Evolutionary conservation across 805 yeast genomes (phyloP).

Genomic region (Kluyveromyces aestuarii): DNA sequence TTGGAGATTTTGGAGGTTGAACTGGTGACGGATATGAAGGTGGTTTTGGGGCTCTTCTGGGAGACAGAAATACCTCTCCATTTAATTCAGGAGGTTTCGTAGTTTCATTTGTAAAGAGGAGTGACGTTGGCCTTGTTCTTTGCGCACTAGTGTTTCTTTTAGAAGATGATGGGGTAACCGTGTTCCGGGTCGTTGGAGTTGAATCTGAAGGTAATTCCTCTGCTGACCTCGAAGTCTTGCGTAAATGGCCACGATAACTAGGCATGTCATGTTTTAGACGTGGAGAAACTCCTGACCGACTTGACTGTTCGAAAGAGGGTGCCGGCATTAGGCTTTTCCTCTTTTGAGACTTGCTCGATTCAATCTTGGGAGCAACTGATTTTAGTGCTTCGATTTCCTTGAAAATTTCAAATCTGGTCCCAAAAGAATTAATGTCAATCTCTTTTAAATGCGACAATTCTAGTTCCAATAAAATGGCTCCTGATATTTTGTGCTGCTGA

Average conservation of each 20-base stretch:
- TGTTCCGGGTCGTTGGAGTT: not conserved
- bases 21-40: conserved; percentile 42
- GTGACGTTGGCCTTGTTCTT: conserved; percentile 9
- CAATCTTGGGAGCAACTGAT: conserved; percentile 11
- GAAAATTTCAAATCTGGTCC: conserved; percentile 86
- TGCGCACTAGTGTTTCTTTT: not conserved
- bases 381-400: conserved; percentile 73
- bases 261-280: conserved; percentile 5
- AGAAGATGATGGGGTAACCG: not conserved
- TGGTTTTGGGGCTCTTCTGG: conserved; percentile 68
- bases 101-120: conserved; percentile 5
- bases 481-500: conserved; percentile 81
- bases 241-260: conserved; percentile 11
- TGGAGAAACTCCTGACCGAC: conserved; percentile 2
- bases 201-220: conserved; percentile 12
- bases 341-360: not conserved
- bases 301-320: conserved; percentile 17
- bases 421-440: conserved; percentile 84
- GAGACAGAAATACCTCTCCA: conserved; percentile 42
- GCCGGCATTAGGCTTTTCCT: conserved; percentile 34
- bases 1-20: conserved; percentile 28
- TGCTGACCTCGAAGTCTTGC: conserved; percentile 14
- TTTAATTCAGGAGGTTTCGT: conserved; percentile 13
- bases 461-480: conserved; percentile 73
- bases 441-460: conserved; percentile 85